Evolutionary conservation across 148 eudicot genomes (phyloP), one percentile per base, ranked within the genome.

Genomic region (Amaranthus palmeri): DNA sequence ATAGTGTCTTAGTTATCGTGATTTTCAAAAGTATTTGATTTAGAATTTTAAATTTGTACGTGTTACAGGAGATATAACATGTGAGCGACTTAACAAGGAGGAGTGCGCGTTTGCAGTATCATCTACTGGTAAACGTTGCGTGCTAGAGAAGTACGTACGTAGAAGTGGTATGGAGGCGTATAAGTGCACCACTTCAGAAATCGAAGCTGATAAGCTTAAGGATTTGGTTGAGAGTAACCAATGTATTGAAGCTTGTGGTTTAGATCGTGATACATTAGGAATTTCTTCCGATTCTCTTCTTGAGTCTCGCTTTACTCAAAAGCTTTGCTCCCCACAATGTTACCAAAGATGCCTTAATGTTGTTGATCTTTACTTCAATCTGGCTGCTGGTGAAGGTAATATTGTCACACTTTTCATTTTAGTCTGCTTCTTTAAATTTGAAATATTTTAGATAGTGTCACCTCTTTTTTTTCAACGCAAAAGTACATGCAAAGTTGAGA

Each of bases 331-430:
- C 0, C 54, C 81, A 45, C 78, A 76, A 40, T 90, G 96, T 79
- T 90, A 85, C 73, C 25, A 67, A 14, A 69, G 42, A 43, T 90
- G 96, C 79, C 89, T 90, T 69, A 90, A 90, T 67, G 63, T 90
- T 18, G 81, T 90, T 13, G 92, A 90, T 74, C 92, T 90, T 45
- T 90, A 90, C 79, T 87, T 86, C 85, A 87, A 83, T 57, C 90
- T 90, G 54, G 96, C 92, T 67, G 90, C 86, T 7, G 92, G 87
- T 53, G 96, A 87, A 90, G 96, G 96, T 88, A 86, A 11, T 17
- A 3, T 17, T 4, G 15, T 14, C n/a, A 40, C 7, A 25, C 8
- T 56, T 15, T 13, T 2, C 4, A 10, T 56, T 56, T 40, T 7
- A 11, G 4, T 15, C 7, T 14, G 7, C 60, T 6, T 17, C 7